A percentile compares a stretch with the other conserved stretches of the same genome.
Conservation (phyloP, 2,329 filamentous ascomycete species). For the Xenoacremonium recifei region DNA sequence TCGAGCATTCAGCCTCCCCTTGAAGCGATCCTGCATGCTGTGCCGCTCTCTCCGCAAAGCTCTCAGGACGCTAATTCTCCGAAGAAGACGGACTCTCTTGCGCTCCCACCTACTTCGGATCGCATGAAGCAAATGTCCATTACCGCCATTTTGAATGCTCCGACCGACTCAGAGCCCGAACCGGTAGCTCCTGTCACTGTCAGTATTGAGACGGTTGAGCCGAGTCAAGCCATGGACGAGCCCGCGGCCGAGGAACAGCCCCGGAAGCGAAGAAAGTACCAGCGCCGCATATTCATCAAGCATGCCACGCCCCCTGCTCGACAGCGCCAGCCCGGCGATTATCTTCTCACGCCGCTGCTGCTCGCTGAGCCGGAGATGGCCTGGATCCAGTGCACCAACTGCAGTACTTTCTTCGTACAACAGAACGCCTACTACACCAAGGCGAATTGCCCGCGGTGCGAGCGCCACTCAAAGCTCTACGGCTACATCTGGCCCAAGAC, state of each 20-base stretch:
- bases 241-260: conserved; percentile 10
- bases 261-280: conserved; percentile 33
- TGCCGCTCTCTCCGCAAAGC: conserved; percentile 32
- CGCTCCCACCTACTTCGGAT: neutral
- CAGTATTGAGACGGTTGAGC: conserved; percentile 23
- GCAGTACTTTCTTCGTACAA: conserved; percentile 80
- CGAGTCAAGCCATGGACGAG: conserved; percentile 15
- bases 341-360: conserved; percentile 75
- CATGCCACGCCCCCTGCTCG: conserved; percentile 31
- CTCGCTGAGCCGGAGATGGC: conserved; percentile 72
- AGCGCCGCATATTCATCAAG: conserved; percentile 33
- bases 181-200: conserved; percentile 16
- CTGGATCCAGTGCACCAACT: conserved; percentile 90
- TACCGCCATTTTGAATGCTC: conserved; percentile 30
- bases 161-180: conserved; percentile 16
- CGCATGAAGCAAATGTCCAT: conserved; percentile 31
- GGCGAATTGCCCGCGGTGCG: conserved; percentile 85
- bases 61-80: conserved; percentile 25
- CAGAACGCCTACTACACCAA: conserved; percentile 83
- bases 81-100: conserved; percentile 4
- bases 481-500: conserved; percentile 97
- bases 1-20: conserved; percentile 7
- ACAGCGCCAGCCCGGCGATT: conserved; percentile 68
- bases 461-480: conserved; percentile 93
- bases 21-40: conserved; percentile 9